Evolutionary conservation across 805 yeast genomes (phyloP).

Genomic region (Brettanomyces anomalus): DNA sequence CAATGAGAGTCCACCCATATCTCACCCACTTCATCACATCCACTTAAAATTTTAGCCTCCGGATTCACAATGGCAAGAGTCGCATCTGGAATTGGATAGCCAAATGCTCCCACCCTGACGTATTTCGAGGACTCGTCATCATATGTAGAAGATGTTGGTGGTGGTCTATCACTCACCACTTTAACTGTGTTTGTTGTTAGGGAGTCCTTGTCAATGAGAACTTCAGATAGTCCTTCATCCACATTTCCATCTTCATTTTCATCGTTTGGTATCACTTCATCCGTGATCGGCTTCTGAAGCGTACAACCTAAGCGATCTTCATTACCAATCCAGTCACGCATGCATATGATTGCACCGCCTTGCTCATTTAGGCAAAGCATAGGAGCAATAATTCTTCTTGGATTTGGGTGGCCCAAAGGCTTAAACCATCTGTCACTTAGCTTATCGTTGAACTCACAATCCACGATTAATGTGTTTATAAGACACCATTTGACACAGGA

Average conservation of each 20-base stretch:
- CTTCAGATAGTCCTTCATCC: conserved; percentile 40
- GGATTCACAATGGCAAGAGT: conserved; percentile 92
- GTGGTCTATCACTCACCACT: conserved; percentile 52
- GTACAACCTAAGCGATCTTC: conserved; percentile 52
- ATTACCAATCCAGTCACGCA: conserved; percentile 84
- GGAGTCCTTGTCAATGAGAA: conserved; percentile 64
- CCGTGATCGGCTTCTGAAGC: conserved; percentile 27
- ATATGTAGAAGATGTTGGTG: conserved; percentile 35
- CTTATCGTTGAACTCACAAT: conserved; percentile 87
- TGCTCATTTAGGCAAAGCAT: conserved; percentile 83
- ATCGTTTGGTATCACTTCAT: conserved; percentile 26
- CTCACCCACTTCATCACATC: conserved; percentile 81
- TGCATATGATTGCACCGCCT: conserved; percentile 90
- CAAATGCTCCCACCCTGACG: conserved; percentile 82
- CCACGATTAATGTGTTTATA: conserved; percentile 81
- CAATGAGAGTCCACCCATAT: conserved; percentile 96
- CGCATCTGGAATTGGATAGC: conserved; percentile 91
- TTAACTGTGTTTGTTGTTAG: conserved; percentile 64
- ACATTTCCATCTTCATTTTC: conserved; percentile 18
- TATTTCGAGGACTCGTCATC: conserved; percentile 33
- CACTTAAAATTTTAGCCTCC: conserved; percentile 68
- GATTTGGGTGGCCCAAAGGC: conserved; percentile 77
- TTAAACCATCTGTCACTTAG: conserved; percentile 82
- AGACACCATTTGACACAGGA: conserved; percentile 82
- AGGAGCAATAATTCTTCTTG: conserved; percentile 77